A percentile compares a stretch with the other conserved stretches of the same genome.
phyloP scores from a whole-genome alignment of 2,329 filamentous ascomycete species.

The Rutstroemia sp. region DNA sequence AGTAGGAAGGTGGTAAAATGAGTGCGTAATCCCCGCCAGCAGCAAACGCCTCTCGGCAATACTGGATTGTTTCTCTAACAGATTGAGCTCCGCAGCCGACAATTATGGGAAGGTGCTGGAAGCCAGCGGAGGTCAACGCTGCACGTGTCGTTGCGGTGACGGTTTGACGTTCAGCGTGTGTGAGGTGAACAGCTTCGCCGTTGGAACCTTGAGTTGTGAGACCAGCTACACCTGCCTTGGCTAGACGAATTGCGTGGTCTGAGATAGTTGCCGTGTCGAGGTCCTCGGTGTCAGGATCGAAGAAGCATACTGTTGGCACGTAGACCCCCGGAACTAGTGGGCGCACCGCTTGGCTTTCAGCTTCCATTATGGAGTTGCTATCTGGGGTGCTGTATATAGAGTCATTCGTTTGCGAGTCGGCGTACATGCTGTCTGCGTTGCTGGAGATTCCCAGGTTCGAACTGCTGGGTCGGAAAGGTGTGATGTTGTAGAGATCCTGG shows the following conservation, averaged over 20 bases:
- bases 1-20: slow-evolving; percentile 61
- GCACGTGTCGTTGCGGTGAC: slow-evolving; percentile 53
- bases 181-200: slow-evolving; percentile 60
- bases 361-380: slow-evolving; percentile 32
- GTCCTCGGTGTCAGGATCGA: slow-evolving; percentile 56
- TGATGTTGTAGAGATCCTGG: slow-evolving; percentile 35
- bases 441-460: slow-evolving; percentile 20
- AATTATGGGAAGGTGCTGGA: slow-evolving; percentile 51
- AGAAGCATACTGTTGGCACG: slow-evolving; percentile 69
- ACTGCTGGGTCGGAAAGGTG: slow-evolving; percentile 20
- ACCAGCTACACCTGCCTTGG: slow-evolving; percentile 51
- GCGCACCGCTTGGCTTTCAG: slow-evolving; percentile 30
- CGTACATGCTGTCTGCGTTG: slow-evolving; percentile 27
- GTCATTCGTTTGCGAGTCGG: slow-evolving; percentile 29
- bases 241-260: slow-evolving; percentile 46
- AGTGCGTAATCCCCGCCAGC: slow-evolving; percentile 61
- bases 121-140: slow-evolving; percentile 52
- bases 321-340: slow-evolving; percentile 52
- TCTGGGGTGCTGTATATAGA: slow-evolving; percentile 35
- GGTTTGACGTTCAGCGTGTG: slow-evolving; percentile 51
- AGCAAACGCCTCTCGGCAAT: slow-evolving; percentile 54
- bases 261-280: slow-evolving; percentile 52
- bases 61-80: slow-evolving; percentile 55
- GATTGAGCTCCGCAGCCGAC: slow-evolving; percentile 61
- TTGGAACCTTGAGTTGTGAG: slow-evolving; percentile 60